These are phyloP conservation scores for Pyrenophora tritici-repentis DNA, from an alignment of 2,329 filamentous ascomycete species.

Conservation along the genomic window DNA sequence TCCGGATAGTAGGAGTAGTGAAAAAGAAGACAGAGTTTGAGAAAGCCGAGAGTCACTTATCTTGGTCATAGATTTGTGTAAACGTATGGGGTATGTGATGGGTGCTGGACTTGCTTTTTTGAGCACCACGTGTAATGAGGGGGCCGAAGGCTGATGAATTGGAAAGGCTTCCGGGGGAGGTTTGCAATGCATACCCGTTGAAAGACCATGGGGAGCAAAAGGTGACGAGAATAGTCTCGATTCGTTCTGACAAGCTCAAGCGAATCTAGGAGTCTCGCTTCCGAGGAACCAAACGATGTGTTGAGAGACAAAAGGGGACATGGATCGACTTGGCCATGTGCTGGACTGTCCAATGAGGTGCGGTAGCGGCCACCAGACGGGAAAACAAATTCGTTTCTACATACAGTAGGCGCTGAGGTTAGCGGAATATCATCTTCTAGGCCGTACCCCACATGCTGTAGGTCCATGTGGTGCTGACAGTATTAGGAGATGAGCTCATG, in stretches of 20 bases:
- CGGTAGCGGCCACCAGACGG: conserved; percentile 3
- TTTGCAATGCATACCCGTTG: neutral
- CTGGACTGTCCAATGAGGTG: conserved; percentile 11
- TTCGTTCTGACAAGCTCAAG: neutral
- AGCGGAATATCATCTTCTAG: conserved; percentile 10
- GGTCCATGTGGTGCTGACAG: conserved; percentile 7
- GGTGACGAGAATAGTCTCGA: neutral
- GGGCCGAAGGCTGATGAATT: conserved; percentile 1
- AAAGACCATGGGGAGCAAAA: neutral
- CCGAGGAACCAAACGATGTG: conserved; percentile 5
- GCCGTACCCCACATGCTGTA: conserved; percentile 15
- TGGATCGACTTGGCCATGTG: conserved; percentile 5
- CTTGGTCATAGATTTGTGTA: neutral
- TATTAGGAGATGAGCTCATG: conserved; percentile 6
- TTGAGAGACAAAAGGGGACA: conserved; percentile 9
- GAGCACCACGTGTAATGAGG: neutral
- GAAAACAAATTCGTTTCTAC: conserved; percentile 11
- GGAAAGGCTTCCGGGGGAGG: neutral
- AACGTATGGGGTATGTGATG: neutral
- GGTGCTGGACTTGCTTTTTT: neutral
- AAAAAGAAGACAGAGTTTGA: neutral
- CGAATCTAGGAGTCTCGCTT: neutral
- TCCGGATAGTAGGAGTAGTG: too few relatives aligned
- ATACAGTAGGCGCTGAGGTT: conserved; percentile 11
- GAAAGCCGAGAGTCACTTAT: neutral